Percentiles rank a stretch among this genome's conserved stretches.
Evolutionary conservation across 352 stramenopile species (phyloP).

Genomic region (Globisporangium irregulare): DNA sequence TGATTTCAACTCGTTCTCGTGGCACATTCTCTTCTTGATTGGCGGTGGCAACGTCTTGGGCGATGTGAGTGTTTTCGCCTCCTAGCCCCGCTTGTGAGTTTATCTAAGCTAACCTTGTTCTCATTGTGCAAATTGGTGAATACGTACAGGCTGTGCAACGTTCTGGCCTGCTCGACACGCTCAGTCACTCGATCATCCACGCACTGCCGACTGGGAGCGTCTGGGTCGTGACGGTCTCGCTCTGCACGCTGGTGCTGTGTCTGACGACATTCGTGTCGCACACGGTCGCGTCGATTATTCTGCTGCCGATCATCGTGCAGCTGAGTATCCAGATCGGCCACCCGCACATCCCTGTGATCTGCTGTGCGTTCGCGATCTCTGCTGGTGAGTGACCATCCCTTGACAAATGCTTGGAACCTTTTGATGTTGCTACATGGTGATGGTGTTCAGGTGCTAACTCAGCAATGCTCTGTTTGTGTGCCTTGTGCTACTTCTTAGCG

Average conservation of each 20-base stretch:
- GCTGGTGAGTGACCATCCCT: conserved; percentile 43
- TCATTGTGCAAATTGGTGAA: neutral
- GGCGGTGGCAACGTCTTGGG: conserved; percentile 90
- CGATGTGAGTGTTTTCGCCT: conserved; percentile 54
- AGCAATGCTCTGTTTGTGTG: neutral
- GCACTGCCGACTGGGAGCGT: conserved; percentile 77
- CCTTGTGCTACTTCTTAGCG: conserved; percentile 28
- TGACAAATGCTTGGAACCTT: neutral
- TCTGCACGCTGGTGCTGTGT: conserved; percentile 82
- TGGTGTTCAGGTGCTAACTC: neutral
- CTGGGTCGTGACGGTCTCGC: conserved; percentile 84
- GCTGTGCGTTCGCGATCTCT: conserved; percentile 83
- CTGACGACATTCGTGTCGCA: conserved; percentile 93
- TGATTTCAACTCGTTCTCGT: conserved; percentile 93
- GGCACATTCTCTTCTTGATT: conserved; percentile 93
- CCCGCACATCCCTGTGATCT: conserved; percentile 85
- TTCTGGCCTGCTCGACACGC: conserved; percentile 75
- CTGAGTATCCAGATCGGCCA: conserved; percentile 86
- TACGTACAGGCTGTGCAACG: conserved; percentile 65
- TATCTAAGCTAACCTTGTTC: neutral
- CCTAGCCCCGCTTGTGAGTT: neutral
- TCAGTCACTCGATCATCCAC: conserved; percentile 82
- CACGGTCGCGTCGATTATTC: conserved; percentile 90
- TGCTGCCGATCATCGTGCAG: conserved; percentile 91
- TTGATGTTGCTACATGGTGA: neutral